Base-by-base conservation (phyloP, 345 rosid genomes). In the Brassica cretica region DNA sequence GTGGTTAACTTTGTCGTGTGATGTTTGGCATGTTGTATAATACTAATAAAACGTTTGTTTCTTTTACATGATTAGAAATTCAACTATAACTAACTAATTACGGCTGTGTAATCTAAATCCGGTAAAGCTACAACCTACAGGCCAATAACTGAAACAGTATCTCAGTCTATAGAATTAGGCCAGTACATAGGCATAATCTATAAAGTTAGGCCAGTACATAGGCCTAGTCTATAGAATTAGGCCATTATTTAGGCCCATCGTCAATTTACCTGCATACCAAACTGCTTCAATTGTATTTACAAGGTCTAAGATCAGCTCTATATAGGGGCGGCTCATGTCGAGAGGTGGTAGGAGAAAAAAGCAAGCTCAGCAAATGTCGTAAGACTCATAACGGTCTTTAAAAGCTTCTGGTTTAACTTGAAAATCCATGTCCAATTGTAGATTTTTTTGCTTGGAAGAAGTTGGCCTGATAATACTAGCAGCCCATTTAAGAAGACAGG, bases 1-100 rank as follows among this genome's bases (percentile, higher is more conserved):
- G 12, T 32, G 35, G 16, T 8, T 33, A 71, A 61, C 24, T 71
- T 39, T 65, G 33, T 66, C 72, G 55, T 78, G 64, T 66, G 24
- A 59, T 78, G 73, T 60, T 70, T 46, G 15, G 30, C 10, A 44
- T 41, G 24, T 46, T 12, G 35, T 63, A 72, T 66, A 44, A 30
- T 27, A 12, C 16, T 5, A 64, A 77, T 32, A 46, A 67, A 61
- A 27, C 35, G 3, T 61, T 11, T 60, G 64, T 5, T 24, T 53
- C 49, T 51, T 41, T 46, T 39, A 33, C 62, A 19, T 19, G 37
- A 62, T 70, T 32, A 24, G 11, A 19, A 30, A 63, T 63, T n/a
- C 4, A n/a, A 63, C 21, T 11, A 29, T 29, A 62, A 62, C 1
- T 62, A 62, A 29, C 39, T 14, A 62, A 29, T 30, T 29, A 29